These are phyloP conservation scores for Pseudocercospora ulei DNA, from an alignment of 2,329 filamentous ascomycete species.

Conservation along the genomic window DNA sequence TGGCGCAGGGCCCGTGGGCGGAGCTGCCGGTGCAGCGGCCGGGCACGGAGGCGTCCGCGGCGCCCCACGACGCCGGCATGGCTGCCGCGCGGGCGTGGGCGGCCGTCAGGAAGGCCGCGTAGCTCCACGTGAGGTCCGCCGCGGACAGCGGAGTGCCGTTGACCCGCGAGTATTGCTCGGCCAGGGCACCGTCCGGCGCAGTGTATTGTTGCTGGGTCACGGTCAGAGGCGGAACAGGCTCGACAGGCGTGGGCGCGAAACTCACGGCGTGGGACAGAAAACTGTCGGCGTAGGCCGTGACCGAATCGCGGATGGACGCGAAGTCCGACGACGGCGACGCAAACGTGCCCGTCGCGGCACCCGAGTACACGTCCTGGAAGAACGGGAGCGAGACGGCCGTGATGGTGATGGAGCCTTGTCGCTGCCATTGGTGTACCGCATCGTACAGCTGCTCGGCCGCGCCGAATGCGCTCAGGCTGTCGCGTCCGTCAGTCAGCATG, in stretches of 20 bases:
- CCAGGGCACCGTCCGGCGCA: slow-evolving; percentile 51
- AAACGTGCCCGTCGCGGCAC: slow-evolving; percentile 55
- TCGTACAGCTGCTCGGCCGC: slow-evolving; percentile 74
- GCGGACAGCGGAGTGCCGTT: slow-evolving; percentile 50
- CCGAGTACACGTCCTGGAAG: slow-evolving; percentile 57
- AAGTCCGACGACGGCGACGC: slow-evolving; percentile 37
- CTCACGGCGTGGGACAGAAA: slow-evolving; percentile 38
- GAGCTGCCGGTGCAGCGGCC: slow-evolving; percentile 25
- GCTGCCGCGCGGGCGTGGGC: slow-evolving; percentile 48
- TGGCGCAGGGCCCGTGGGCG: slow-evolving; percentile 25
- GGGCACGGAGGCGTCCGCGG: slow-evolving; percentile 22
- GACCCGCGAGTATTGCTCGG: slow-evolving; percentile 55
- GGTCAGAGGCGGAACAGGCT: too few species aligned
- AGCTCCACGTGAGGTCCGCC: slow-evolving; percentile 62
- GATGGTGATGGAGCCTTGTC: slow-evolving; percentile 53
- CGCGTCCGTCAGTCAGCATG: background rate
- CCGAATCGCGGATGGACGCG: slow-evolving; percentile 47
- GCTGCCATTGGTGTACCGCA: slow-evolving; percentile 61
- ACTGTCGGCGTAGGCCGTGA: slow-evolving; percentile 54
- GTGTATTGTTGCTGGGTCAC: slow-evolving; percentile 41
- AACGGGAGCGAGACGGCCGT: slow-evolving; percentile 58
- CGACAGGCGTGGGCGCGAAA: background rate
- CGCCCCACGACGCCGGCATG: slow-evolving; percentile 50
- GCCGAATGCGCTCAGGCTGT: slow-evolving; percentile 55
- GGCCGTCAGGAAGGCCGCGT: slow-evolving; percentile 59